Base-by-base conservation (phyloP, 1,139 yeast species). In the Groenewaldozyma auringiensis region DNA sequence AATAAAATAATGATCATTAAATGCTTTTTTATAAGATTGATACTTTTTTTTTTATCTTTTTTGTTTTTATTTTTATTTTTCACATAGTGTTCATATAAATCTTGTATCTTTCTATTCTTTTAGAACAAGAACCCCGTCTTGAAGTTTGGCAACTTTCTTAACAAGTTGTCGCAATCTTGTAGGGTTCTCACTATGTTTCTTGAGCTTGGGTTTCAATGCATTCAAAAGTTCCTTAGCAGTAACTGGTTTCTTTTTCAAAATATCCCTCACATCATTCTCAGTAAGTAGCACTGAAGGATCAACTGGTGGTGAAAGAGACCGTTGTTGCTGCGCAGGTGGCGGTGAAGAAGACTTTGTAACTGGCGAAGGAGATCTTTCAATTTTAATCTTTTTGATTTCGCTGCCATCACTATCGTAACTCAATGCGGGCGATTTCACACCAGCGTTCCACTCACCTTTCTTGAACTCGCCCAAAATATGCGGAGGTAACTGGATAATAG, bases 371-470 rank as follows among this genome's bases (percentile, higher is more conserved):
- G 49, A 48, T n/a, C 48, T 52, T 38, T 64, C 70, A 37, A 68
- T 50, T 54, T 71, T 74, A 45, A 68, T 57, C 52, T 71, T 74
- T 62, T 77, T 78, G 34, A 59, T 54, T 21, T 50, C 54, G 2
- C 47, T 56, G 9, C 53, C 50, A 31, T 48, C 55, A 2, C 53
- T 50, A 8, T 44, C 51, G 13, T 42, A 50, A 37, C 31, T 18
- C 13, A 18, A 16, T 6, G 35, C 42, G 3, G 40, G 32, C 62
- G 59, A 68, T 54, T 61, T 72, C 2, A 76, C 78, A 43, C 68
- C 68, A 25, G 95, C 92, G 60, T 82, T 81, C 96, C 96, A 88
- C 42, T 80, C 84, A 17, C 95, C 95, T 21, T 65, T 68, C 3
- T 94, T 94, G 65, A 87, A 87, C 40, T 75, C 75, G n/a, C 67